Evolutionary conservation across 495 filamentous ascomycete species (phyloP), one percentile per base, ranked within the genome.

Genomic region (Talaromyces stipitatus): DNA sequence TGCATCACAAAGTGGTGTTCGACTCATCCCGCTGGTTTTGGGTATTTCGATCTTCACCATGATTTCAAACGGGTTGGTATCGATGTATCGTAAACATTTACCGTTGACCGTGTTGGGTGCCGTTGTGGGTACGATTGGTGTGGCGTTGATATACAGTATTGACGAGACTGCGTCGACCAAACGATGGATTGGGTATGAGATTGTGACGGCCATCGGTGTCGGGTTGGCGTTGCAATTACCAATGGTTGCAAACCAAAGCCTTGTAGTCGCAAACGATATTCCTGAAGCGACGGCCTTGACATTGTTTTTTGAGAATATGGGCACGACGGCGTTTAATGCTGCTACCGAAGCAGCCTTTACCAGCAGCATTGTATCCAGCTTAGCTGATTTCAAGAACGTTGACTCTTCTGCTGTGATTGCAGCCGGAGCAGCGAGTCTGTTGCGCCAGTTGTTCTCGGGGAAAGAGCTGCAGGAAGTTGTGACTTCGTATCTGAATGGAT

Each of bases 331-430:
- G 9, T 91, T 91, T 62, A 79, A 92, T 53, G 82, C 81, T 0
- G 85, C 91, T 29, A 85, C 71, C 1, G 85, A 95, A 64, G 91
- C 85, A 50, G 77, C 95, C 43, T 91, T 95, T 66, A 80, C 81
- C 46, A 90, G 88, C 68, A 75, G 82, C 48, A 79, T 94, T 0
- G 61, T 86, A 38, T 64, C 74, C 26, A 83, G 84, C 30, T 66
- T 92, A 8, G 56, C 68, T 3, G 45, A 41, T 5, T 64, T 57
- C 7, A 79, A 80, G 0, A 56, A 38, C 7, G 64, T 83, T 28
- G 60, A 75, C 59, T 72, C 78, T 1, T 23, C 23, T 0, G 9
- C 62, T 1, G 71, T 82, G 3, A 58, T 82, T 7, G 59, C 48
- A 4, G 76, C 75, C 2, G 82, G 83, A 7, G 83, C 82, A 1